phyloP scores from a whole-genome alignment of 139 green algal species.

The Coelastrella sp. region DNA sequence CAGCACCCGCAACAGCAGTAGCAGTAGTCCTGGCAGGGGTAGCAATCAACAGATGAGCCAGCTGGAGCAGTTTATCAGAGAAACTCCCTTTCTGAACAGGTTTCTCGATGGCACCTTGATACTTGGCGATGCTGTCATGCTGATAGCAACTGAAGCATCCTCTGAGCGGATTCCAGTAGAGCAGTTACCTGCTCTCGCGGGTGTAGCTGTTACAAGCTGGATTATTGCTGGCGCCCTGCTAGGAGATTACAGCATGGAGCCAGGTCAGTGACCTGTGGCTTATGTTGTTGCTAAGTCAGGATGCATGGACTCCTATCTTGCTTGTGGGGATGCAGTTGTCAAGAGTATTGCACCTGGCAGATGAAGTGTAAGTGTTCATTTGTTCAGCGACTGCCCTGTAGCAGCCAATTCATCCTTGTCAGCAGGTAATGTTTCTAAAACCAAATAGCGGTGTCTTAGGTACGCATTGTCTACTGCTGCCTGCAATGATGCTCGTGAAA shows the following conservation, averaged over 20 bases:
- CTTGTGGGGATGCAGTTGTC: too few species aligned
- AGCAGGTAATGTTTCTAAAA: too few species aligned
- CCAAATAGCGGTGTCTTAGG: too few species aligned
- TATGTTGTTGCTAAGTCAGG: too few species aligned
- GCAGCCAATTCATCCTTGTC: too few species aligned
- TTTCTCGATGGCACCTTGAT: constrained; percentile 46
- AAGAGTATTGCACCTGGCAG: too few species aligned
- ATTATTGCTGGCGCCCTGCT: constrained; percentile 28
- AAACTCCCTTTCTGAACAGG: constrained; percentile 18
- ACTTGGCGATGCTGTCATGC: constrained; percentile 49
- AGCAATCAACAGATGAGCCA: constrained; percentile 1
- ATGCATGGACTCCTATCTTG: too few species aligned
- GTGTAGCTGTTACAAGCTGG: constrained; percentile 27
- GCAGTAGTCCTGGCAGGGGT: background rate
- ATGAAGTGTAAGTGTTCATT: too few species aligned
- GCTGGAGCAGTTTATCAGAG: background rate
- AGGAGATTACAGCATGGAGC: constrained; percentile 46
- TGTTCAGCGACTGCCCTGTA: too few species aligned
- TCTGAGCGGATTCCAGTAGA: constrained; percentile 31
- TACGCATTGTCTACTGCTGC: background rate
- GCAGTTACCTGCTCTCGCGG: constrained; percentile 30
- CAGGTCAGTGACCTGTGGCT: background rate
- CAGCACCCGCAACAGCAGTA: constrained; percentile 19
- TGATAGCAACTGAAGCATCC: constrained; percentile 42
- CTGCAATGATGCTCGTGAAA: background rate